Conservation (phyloP, 805 yeast species). For the Candida pseudoglaebosa region DNA sequence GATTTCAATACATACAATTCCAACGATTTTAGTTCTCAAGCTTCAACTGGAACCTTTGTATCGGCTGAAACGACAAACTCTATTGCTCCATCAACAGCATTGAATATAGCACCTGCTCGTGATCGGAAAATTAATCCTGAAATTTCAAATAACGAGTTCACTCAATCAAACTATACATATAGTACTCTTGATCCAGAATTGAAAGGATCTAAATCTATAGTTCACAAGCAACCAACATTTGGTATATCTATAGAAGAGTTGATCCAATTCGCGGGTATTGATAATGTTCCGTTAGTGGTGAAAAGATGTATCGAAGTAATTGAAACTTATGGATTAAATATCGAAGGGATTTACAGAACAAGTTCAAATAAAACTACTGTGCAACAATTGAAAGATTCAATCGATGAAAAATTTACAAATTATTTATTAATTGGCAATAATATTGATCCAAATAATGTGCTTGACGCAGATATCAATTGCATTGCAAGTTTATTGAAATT, state of each 20-base stretch:
- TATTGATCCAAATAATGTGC: conserved; percentile 40
- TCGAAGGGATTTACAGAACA: conserved; percentile 87
- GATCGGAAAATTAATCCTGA: not conserved
- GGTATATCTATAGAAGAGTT: conserved; percentile 80
- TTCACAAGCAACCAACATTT: conserved; percentile 52
- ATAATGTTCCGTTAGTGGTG: conserved; percentile 87
- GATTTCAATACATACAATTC: conserved; percentile 1
- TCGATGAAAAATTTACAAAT: conserved; percentile 73
- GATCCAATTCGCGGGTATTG: conserved; percentile 75
- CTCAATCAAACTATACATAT: conserved; percentile 10
- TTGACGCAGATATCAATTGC: conserved; percentile 79
- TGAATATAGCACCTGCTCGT: not conserved
- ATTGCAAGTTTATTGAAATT: conserved; percentile 85
- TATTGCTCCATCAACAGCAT: not conserved
- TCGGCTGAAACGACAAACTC: not conserved
- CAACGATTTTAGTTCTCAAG: not conserved
- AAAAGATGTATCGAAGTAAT: conserved; percentile 83
- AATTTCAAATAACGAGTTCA: not conserved
- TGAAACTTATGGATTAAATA: conserved; percentile 76
- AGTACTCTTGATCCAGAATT: conserved; percentile 17
- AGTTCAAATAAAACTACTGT: conserved; percentile 76
- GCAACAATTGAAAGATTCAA: conserved; percentile 64
- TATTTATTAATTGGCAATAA: conserved; percentile 40
- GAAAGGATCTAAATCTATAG: conserved; percentile 6
- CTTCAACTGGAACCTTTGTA: not conserved